Conservation (phyloP, 2,329 filamentous ascomycete species). For the Sphaceloma murrayae region DNA sequence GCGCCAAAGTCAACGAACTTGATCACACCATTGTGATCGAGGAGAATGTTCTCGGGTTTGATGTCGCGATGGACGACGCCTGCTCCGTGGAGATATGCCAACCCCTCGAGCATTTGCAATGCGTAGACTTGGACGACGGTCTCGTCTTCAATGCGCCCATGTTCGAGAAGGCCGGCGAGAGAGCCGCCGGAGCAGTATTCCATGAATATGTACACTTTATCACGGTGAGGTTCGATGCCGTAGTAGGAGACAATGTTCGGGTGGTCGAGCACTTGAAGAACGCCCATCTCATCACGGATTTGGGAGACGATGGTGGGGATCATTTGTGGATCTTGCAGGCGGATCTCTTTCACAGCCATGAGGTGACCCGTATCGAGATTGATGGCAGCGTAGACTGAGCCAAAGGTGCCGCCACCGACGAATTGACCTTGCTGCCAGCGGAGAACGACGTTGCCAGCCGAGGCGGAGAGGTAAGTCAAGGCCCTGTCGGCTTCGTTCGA, state of each 20-base stretch:
- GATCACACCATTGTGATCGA: slow-evolving; percentile 96
- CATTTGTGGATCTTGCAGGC: slow-evolving; percentile 88
- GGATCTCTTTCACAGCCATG: slow-evolving; percentile 98
- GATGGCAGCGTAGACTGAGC: slow-evolving; percentile 94
- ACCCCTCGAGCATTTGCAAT: slow-evolving; percentile 82
- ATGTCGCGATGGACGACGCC: slow-evolving; percentile 94
- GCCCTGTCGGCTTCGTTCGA: slow-evolving; percentile 94
- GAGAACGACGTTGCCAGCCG: slow-evolving; percentile 87
- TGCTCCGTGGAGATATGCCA: slow-evolving; percentile 86
- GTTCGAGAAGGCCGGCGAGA: slow-evolving; percentile 77
- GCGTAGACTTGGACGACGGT: slow-evolving; percentile 96
- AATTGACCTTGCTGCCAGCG: slow-evolving; percentile 99
- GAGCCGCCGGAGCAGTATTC: slow-evolving; percentile 97
- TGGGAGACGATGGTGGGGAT: slow-evolving; percentile 90
- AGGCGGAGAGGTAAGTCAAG: slow-evolving; percentile 84
- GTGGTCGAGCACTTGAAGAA: slow-evolving; percentile 89
- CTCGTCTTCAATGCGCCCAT: slow-evolving; percentile 95
- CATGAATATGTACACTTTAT: slow-evolving; percentile 99
- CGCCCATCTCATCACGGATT: slow-evolving; percentile 94
- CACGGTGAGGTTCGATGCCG: slow-evolving; percentile 93
- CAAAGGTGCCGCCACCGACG: slow-evolving; percentile 92
- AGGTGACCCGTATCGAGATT: slow-evolving; percentile 91
- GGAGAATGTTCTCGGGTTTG: slow-evolving; percentile 92
- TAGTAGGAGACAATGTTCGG: slow-evolving; percentile 97
- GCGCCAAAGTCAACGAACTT: slow-evolving; percentile 99